phyloP scores from a whole-genome alignment of 768 basidiomycete species.

The Tylopilus vinaceipallidus region DNA sequence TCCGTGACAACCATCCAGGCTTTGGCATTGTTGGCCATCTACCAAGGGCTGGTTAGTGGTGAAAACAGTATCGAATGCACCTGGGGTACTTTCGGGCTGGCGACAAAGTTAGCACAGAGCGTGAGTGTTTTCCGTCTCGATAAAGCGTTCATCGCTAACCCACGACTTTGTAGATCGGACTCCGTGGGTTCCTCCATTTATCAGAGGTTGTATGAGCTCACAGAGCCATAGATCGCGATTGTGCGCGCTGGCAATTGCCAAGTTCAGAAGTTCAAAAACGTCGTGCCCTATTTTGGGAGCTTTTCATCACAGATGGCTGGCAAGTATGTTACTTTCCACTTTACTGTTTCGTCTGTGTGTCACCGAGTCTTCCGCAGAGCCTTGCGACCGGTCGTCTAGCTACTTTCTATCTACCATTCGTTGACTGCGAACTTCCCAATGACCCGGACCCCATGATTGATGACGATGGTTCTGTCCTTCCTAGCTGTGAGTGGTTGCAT shows the following conservation, averaged over 20 bases:
- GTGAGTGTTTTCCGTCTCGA: slow-evolving; percentile 39
- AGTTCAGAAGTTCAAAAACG: slow-evolving; percentile 68
- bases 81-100: slow-evolving; percentile 64
- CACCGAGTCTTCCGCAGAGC: slow-evolving; percentile 40
- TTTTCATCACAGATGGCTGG: slow-evolving; percentile 75
- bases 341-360: not conserved
- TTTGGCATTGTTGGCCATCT: slow-evolving; percentile 65
- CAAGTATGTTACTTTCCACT: slow-evolving; percentile 44
- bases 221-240: slow-evolving; percentile 59
- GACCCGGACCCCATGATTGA: slow-evolving; percentile 59
- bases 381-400: slow-evolving; percentile 68
- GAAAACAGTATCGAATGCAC: slow-evolving; percentile 71
- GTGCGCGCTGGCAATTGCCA: slow-evolving; percentile 64
- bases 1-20: slow-evolving; percentile 70
- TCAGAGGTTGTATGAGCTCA: slow-evolving; percentile 13
- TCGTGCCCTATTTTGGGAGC: slow-evolving; percentile 68
- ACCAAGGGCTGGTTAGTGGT: slow-evolving; percentile 62
- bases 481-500: slow-evolving; percentile 50
- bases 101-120: slow-evolving; percentile 66
- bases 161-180: slow-evolving; percentile 49
- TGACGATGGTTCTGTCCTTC: slow-evolving; percentile 54
- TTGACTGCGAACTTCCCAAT: slow-evolving; percentile 68
- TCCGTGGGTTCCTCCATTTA: slow-evolving; percentile 47
- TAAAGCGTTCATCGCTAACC: not conserved
- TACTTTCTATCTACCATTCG: slow-evolving; percentile 65